Evolutionary conservation across 768 basidiomycete species (phyloP), one percentile per base, ranked within the genome.

Genomic region (Cytidiella melzeri): DNA sequence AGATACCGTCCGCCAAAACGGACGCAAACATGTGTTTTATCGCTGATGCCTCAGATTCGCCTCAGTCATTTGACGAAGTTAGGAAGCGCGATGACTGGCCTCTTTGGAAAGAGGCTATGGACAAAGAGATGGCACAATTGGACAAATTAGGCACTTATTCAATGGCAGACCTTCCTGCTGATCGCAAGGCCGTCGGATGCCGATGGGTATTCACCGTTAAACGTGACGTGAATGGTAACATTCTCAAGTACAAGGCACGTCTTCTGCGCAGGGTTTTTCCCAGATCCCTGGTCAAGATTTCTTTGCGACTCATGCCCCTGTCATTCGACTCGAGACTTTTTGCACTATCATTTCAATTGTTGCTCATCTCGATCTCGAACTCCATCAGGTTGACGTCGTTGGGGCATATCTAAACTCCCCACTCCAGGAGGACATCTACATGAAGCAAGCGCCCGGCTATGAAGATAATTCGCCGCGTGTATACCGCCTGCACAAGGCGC

Each of bases 181-280:
- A n/a, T n/a, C n/a, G n/a, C n/a, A n/a, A n/a, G n/a, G n/a, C n/a
- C n/a, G n/a, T n/a, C n/a, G n/a, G n/a, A n/a, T n/a, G n/a, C n/a
- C n/a, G n/a, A n/a, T n/a, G n/a, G n/a, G n/a, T n/a, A 18, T 69
- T 72, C 3, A 58, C 55, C 1, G 53, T 63, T 43, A 79, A 79
- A 58, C 55, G 52, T 24, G 59, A 75, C 52, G 48, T 61, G 1
- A 51, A 68, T n/a, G 73, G 72, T 4, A 53, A 55, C 0, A 64
- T 73, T 40, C 52, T 55, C 20, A 55, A 63, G 1, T 64, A 73
- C 30, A 72, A 61, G n/a, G n/a, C n/a, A n/a, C n/a, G n/a, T n/a
- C n/a, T n/a, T n/a, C n/a, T n/a, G n/a, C n/a, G n/a, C n/a, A n/a
- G n/a, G n/a, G n/a, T n/a, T n/a, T n/a, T n/a, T n/a, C n/a, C n/a